Evolutionary conservation across 768 basidiomycete species (phyloP), one percentile per base, ranked within the genome.

Genomic region (Suillus cothurnatus): DNA sequence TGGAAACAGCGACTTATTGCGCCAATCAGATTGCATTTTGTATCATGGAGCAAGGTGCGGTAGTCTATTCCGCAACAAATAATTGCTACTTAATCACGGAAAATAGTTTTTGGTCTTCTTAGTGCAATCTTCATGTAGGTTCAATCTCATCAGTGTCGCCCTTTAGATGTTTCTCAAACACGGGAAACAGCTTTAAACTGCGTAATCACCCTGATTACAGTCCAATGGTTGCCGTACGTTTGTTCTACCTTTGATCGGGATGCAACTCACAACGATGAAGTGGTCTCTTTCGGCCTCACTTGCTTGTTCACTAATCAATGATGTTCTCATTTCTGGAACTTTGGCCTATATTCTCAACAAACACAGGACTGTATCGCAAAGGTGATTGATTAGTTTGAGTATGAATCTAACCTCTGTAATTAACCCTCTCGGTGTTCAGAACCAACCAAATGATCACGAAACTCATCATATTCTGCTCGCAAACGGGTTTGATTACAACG

Each of bases 401-500:
- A 32, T 47, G 15, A 17, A 15, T 32, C 11, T 11, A 8, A 6
- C 26, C 36, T n/a, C 39, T 39, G 6, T 47, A 6, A 63, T 14
- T 26, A 8, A 41, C 31, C 21, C 3, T 32, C 41, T 28, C 11
- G 28, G 32, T 57, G 0, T 28, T 3, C 53, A 75, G 74, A 26
- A 57, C 72, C 12, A 45, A 39, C 2, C 41, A 69, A 38, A 55
- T 69, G 45, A 45, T 77, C 41, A 34, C 62, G 39, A 72, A 31
- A 23, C 53, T 75, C 0, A 50, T 38, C 59, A 72, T 12, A 3
- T 71, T 75, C 64, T 66, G 34, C 14, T 65, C 71, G 23, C 76
- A 75, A 26, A 75, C 76, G 67, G 74, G 74, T 7, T 36, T 72
- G 1, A 62, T 74, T 43, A 75, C 76, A 12, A 56, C 72, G 74